Percentiles rank a stretch among this genome's conserved stretches.
Conservation (phyloP, 2,329 filamentous ascomycete genomes). For the Colletotrichum siamense region DNA sequence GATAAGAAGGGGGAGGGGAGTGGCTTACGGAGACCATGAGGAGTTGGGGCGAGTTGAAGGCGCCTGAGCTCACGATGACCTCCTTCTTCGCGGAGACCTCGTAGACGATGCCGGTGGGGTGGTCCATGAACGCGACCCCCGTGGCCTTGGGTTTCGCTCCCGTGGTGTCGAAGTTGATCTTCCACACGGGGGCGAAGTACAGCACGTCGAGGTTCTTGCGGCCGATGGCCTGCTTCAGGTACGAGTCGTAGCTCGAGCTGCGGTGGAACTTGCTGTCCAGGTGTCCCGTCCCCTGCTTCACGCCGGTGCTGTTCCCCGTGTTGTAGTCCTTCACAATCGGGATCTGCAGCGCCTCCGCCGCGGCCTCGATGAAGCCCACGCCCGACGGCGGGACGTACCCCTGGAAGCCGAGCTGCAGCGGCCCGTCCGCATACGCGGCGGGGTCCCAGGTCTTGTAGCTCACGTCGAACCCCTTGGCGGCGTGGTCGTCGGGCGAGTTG, state of each 20-base stretch:
- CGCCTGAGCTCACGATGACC: conserved; percentile 18
- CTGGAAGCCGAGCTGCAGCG: conserved; percentile 28
- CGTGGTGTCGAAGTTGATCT: conserved; percentile 20
- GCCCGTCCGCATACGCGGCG: conserved; percentile 28
- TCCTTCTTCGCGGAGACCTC: conserved; percentile 22
- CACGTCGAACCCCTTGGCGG: conserved; percentile 27
- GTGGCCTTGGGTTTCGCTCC: conserved; percentile 24
- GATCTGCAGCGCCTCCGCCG: conserved; percentile 24
- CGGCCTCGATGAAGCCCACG: conserved; percentile 30
- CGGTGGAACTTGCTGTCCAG: conserved; percentile 26
- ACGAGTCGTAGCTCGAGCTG: conserved; percentile 30
- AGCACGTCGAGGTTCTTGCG: conserved; percentile 30
- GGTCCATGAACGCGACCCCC: conserved; percentile 30
- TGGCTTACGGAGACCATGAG: conserved; percentile 22
- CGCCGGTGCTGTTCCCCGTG: conserved; percentile 29
- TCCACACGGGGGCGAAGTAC: conserved; percentile 27
- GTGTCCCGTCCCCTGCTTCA: conserved; percentile 31
- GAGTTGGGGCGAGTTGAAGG: conserved; percentile 22
- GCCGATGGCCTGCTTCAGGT: conserved; percentile 24
- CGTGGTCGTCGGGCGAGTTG: conserved; percentile 25
- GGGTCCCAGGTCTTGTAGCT: conserved; percentile 31
- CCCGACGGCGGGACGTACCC: conserved; percentile 33
- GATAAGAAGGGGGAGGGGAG: neutral
- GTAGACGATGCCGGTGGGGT: conserved; percentile 23
- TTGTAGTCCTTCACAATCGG: conserved; percentile 30